Percentiles rank a stretch among this genome's conserved stretches.
Evolutionary conservation across 129 eudicot species (phyloP).

Genomic region (Flaveria bidentis): DNA sequence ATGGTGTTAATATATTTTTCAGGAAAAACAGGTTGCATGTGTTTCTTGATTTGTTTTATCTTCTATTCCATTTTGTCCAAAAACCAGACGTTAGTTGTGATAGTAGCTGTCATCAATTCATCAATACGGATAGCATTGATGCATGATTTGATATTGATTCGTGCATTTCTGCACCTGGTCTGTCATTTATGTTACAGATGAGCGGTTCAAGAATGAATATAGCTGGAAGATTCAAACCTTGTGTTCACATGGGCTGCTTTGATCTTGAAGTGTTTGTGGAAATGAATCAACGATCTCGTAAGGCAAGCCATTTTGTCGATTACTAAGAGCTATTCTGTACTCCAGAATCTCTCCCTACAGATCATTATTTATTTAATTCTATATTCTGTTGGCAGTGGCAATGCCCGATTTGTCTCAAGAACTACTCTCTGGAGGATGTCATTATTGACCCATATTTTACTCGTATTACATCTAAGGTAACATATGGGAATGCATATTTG

Average conservation of each 20-base stretch:
- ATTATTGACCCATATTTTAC: conserved; percentile 90
- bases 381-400: conserved; percentile 70
- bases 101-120: neutral
- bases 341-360: neutral
- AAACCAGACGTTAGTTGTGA: neutral
- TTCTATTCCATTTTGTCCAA: neutral
- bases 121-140: neutral
- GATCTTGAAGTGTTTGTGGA: conserved; percentile 89
- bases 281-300: conserved; percentile 90
- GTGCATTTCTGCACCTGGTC: conserved; percentile 17
- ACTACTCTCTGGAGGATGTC: conserved; percentile 77
- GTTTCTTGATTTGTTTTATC: neutral
- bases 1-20: neutral
- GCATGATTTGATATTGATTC: conserved; percentile 3
- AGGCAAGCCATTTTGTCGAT: conserved; percentile 52
- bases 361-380: neutral
- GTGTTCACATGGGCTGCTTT: conserved; percentile 93
- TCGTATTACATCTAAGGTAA: conserved; percentile 76
- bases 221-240: conserved; percentile 94
- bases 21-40: neutral
- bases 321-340: neutral
- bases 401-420: conserved; percentile 92
- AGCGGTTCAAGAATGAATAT: conserved; percentile 94
- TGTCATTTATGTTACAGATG: conserved; percentile 57
- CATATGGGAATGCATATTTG: neutral